These are phyloP conservation scores for Carpinus viminea DNA, from an alignment of 306 rosid genomes.

Conservation along the genomic window DNA sequence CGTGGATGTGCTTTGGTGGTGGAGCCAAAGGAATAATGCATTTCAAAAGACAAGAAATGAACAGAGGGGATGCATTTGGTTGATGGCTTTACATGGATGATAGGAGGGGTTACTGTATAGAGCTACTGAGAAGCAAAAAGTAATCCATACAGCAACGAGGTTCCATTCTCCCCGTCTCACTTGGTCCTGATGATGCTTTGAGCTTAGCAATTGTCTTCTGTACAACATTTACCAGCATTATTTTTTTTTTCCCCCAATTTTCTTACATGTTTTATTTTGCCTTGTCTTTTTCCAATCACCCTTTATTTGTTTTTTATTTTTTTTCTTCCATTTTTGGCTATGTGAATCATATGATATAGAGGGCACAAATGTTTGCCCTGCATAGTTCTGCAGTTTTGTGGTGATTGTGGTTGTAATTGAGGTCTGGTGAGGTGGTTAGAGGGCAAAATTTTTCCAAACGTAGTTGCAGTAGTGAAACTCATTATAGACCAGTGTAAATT, in stretches of 20 bases:
- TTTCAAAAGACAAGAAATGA: conserved; percentile 28
- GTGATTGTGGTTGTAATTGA: conserved; percentile 37
- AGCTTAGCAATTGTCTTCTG: conserved; percentile 51
- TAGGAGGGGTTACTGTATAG: conserved; percentile 60
- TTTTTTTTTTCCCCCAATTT: conserved; percentile 42
- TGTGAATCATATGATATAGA: conserved; percentile 34
- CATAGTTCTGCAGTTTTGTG: conserved; percentile 25
- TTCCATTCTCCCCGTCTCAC: conserved; percentile 32
- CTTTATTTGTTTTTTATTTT: background rate
- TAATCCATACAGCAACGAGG: conserved; percentile 41
- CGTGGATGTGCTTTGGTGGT: conserved; percentile 46
- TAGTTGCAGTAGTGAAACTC: conserved; percentile 25
- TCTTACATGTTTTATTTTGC: conserved; percentile 26
- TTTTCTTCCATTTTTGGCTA: conserved; percentile 22
- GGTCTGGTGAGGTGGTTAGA: conserved; percentile 27
- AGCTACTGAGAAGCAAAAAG: conserved; percentile 38
- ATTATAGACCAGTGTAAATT: conserved; percentile 43
- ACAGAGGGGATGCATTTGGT: conserved; percentile 39
- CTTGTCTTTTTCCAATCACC: background rate
- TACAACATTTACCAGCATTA: conserved; percentile 54
- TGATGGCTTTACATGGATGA: conserved; percentile 37
- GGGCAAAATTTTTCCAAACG: conserved; percentile 43
- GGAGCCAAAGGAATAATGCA: conserved; percentile 28
- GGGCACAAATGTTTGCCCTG: conserved; percentile 51
- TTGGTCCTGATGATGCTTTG: conserved; percentile 41